A percentile compares a stretch with the other conserved stretches of the same genome.
Evolutionary conservation across 108 stramenopile genomes (phyloP).

Genomic region (Skeletonema costatum): DNA sequence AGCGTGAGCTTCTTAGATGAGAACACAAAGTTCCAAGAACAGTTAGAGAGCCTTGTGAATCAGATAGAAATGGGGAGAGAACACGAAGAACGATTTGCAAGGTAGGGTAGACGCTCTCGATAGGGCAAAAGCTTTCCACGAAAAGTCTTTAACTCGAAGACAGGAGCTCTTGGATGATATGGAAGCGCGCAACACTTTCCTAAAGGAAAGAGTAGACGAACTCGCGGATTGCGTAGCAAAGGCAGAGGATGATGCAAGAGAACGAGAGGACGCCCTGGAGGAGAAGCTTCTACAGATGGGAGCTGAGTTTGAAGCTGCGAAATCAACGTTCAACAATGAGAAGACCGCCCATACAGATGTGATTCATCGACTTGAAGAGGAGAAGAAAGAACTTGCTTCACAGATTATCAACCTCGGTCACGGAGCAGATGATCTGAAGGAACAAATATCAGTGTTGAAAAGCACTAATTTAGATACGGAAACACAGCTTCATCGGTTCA

Average conservation of each 20-base stretch:
- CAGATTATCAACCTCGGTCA: neutral
- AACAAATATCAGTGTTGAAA: neutral
- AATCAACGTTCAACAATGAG: neutral
- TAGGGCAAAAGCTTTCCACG: neutral
- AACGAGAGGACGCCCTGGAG: neutral
- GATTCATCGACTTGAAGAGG: neutral
- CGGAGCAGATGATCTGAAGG: neutral
- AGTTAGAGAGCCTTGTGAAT: neutral
- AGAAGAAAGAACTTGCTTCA: neutral
- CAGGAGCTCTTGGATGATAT: neutral
- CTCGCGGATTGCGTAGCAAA: neutral
- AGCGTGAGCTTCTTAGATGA: neutral
- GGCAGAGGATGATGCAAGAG: neutral
- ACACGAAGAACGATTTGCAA: neutral
- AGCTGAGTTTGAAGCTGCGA: neutral
- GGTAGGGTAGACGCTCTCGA: neutral
- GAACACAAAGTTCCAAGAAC: neutral
- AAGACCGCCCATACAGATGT: neutral
- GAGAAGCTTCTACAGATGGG: neutral
- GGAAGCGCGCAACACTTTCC: constrained; percentile 1
- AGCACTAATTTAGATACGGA: neutral
- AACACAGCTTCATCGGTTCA: neutral
- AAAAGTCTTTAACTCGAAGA: neutral
- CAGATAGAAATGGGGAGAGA: constrained; percentile 7
- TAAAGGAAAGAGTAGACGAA: neutral